phyloP scores from a whole-genome alignment of 495 filamentous ascomycete species.

The Neurospora hispaniola region DNA sequence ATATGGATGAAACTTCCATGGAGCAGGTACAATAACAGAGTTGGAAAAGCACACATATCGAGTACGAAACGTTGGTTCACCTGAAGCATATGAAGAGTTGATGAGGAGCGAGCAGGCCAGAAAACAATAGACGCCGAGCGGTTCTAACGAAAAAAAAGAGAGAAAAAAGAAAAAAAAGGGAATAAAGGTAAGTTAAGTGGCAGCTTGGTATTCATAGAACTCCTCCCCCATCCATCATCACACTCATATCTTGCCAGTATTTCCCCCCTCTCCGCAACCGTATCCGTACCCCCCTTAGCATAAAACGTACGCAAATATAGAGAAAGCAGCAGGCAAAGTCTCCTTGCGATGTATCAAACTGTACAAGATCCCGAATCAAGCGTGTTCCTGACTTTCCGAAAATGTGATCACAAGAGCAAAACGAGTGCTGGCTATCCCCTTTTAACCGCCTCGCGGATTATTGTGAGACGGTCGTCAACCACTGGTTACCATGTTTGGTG shows the following conservation, averaged over 20 bases:
- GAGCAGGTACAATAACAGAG: background rate
- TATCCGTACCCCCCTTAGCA: background rate
- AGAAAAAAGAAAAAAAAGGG: background rate
- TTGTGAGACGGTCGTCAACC: constrained; percentile 30
- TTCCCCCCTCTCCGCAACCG: background rate
- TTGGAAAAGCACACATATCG: background rate
- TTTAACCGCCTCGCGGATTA: constrained; percentile 16
- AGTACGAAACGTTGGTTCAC: background rate
- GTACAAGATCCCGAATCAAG: constrained; percentile 38
- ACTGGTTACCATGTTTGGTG: constrained; percentile 30
- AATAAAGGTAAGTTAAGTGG: background rate
- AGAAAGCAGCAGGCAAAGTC: constrained; percentile 20
- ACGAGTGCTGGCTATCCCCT: constrained; percentile 21
- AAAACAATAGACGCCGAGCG: background rate
- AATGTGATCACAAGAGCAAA: constrained; percentile 27
- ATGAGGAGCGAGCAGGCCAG: background rate
- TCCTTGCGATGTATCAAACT: constrained; percentile 37
- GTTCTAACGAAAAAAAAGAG: background rate
- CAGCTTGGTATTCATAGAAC: background rate
- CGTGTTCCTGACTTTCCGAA: constrained; percentile 39
- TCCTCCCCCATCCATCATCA: background rate
- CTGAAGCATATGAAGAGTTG: background rate
- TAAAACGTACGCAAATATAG: background rate
- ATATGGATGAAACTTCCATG: background rate
- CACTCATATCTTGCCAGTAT: background rate